Evolutionary conservation across 331 rosid species (phyloP).

Genomic region (Quercus lobata): DNA sequence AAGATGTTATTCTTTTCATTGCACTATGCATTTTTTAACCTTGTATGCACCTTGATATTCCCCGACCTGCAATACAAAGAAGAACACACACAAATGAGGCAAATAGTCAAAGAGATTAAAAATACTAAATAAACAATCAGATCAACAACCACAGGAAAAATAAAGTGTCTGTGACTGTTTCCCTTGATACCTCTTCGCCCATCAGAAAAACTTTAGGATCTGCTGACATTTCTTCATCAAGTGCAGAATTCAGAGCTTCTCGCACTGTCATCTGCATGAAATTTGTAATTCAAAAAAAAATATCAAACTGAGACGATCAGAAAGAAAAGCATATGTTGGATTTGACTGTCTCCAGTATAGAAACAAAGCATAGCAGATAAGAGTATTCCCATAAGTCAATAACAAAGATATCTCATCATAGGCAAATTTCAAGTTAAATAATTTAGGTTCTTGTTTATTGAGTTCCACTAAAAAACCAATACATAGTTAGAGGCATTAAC

Average conservation of each 20-base stretch:
- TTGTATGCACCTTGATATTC: conserved; percentile 99
- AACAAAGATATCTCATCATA: too few relatives aligned
- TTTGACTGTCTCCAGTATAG: too few relatives aligned
- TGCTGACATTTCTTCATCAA: conserved; percentile 99
- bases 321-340: too few relatives aligned
- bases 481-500: too few relatives aligned
- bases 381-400: too few relatives aligned
- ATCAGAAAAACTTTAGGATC: conserved; percentile 92
- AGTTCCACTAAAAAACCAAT: too few relatives aligned
- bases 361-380: too few relatives aligned
- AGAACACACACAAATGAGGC: too few relatives aligned
- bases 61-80: conserved; percentile 62
- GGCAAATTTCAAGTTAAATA: too few relatives aligned
- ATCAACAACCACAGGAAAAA: neutral
- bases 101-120: conserved; percentile 16
- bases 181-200: conserved; percentile 85
- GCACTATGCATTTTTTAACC: conserved; percentile 45
- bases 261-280: conserved; percentile 68
- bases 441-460: too few relatives aligned
- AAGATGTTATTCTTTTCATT: neutral
- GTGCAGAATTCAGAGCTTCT: conserved; percentile 91
- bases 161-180: neutral
- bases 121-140: conserved; percentile 3
- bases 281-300: conserved; percentile 9
- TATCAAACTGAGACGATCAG: too few relatives aligned